phyloP scores from a whole-genome alignment of 1,284 basidiomycete genomes.

The Tranzscheliella williamsii region DNA sequence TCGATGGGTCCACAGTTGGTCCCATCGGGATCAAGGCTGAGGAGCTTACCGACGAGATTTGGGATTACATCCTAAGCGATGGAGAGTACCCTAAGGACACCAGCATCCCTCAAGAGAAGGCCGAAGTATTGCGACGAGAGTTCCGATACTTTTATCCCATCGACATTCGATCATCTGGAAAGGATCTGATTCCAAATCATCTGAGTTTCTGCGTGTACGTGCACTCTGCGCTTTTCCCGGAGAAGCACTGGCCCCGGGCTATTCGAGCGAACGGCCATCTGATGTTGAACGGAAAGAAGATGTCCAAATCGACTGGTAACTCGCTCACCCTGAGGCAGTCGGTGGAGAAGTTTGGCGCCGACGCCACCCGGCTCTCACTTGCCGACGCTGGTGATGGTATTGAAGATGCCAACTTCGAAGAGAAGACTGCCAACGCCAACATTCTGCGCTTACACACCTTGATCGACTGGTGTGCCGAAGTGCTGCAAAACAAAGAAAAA shows the following conservation, averaged over 20 bases:
- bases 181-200: constrained; percentile 96
- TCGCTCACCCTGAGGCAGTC: constrained; percentile 56
- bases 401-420: constrained; percentile 98
- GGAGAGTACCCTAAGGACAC: constrained; percentile 74
- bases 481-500: constrained; percentile 69
- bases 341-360: constrained; percentile 76
- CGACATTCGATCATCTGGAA: constrained; percentile 97
- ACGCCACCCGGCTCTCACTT: constrained; percentile 86
- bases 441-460: constrained; percentile 92
- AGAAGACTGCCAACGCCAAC: constrained; percentile 96
- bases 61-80: constrained; percentile 88
- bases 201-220: constrained; percentile 93
- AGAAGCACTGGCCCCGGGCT: constrained; percentile 87
- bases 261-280: constrained; percentile 96
- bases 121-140: constrained; percentile 82
- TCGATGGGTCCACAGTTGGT: constrained; percentile 79
- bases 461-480: constrained; percentile 85
- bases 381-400: constrained; percentile 97
- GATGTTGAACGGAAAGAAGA: constrained; percentile 98
- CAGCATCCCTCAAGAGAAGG: constrained; percentile 74
- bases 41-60: constrained; percentile 95
- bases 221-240: constrained; percentile 91
- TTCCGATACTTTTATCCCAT: constrained; percentile 98
- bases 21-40: constrained; percentile 82
- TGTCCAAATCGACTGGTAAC: constrained; percentile 90